Evolutionary conservation across 352 stramenopile genomes (phyloP).

Genomic region (Globisporangium recalcitrans): DNA sequence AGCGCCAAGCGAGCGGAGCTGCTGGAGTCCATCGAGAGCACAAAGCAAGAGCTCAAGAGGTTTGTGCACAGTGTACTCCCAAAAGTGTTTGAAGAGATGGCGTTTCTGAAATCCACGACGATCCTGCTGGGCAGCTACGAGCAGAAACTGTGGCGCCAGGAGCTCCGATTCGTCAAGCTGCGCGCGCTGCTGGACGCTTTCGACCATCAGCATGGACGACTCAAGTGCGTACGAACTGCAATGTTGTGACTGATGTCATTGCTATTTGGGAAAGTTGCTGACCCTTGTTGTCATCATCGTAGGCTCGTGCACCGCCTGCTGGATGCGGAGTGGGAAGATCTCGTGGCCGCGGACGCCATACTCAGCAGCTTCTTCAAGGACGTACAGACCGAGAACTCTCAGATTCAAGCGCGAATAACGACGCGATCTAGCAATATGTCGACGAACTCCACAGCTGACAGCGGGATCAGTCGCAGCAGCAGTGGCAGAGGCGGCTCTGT

Average conservation of each 20-base stretch:
- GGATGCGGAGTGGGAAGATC: conserved; percentile 25
- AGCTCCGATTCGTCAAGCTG: conserved; percentile 34
- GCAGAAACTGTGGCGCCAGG: conserved; percentile 41
- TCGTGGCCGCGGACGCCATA: conserved; percentile 70
- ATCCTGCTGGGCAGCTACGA: conserved; percentile 42
- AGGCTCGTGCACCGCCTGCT: conserved; percentile 25
- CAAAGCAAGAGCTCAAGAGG: conserved; percentile 23
- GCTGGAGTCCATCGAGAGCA: conserved; percentile 14
- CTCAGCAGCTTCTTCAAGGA: conserved; percentile 49
- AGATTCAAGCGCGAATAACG: conserved; percentile 1
- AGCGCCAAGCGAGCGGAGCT: conserved; percentile 10
- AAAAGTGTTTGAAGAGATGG: conserved; percentile 25
- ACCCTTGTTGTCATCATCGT: not conserved
- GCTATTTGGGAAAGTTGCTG: too few relatives aligned
- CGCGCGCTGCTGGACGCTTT: conserved; percentile 26
- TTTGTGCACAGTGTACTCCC: conserved; percentile 20
- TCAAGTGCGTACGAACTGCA: conserved; percentile 18
- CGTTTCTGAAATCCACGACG: conserved; percentile 33
- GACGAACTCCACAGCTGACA: too few relatives aligned
- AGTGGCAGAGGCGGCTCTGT: not conserved
- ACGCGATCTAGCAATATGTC: too few relatives aligned
- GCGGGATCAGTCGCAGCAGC: too few relatives aligned
- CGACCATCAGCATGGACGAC: conserved; percentile 32
- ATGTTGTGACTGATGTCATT: too few relatives aligned
- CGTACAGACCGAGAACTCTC: not conserved